These are phyloP conservation scores for Trichosporon sp. DNA, from an alignment of 1,284 basidiomycete genomes.

Conservation along the genomic window DNA sequence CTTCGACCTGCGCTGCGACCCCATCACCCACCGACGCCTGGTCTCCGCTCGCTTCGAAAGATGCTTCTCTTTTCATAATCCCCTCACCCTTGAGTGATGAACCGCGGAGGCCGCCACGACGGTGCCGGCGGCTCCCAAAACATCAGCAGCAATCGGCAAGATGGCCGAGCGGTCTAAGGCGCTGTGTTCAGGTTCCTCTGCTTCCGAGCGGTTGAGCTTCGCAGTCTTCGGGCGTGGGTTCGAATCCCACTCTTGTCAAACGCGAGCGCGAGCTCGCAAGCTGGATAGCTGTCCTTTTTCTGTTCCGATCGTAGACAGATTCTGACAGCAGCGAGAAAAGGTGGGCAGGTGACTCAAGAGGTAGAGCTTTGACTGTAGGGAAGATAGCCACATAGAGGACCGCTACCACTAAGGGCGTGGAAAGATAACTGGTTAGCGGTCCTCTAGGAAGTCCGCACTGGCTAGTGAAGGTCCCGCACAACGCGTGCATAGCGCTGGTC, in stretches of 20 bases:
- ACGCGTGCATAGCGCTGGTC: too few species aligned
- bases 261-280: neutral
- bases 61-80: too few species aligned
- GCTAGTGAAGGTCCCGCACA: too few species aligned
- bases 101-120: neutral
- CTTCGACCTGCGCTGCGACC: too few species aligned
- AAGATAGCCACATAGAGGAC: too few species aligned
- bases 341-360: neutral
- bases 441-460: too few species aligned
- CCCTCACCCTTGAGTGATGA: too few species aligned
- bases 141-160: constrained; percentile 7
- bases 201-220: neutral
- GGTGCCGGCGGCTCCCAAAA: neutral
- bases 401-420: too few species aligned
- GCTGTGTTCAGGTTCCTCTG: constrained; percentile 12
- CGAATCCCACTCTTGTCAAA: constrained; percentile 36
- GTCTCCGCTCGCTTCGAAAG: too few species aligned
- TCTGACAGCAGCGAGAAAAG: neutral
- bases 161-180: constrained; percentile 16
- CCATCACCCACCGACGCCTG: too few species aligned
- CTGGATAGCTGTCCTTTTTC: neutral
- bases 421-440: too few species aligned
- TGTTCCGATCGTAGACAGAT: neutral
- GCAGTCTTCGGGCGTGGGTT: constrained; percentile 44
- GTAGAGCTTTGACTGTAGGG: too few species aligned